Evolutionary conservation across 2,329 filamentous ascomycete species (phyloP).

Genomic region (Calonectria pteridis): DNA sequence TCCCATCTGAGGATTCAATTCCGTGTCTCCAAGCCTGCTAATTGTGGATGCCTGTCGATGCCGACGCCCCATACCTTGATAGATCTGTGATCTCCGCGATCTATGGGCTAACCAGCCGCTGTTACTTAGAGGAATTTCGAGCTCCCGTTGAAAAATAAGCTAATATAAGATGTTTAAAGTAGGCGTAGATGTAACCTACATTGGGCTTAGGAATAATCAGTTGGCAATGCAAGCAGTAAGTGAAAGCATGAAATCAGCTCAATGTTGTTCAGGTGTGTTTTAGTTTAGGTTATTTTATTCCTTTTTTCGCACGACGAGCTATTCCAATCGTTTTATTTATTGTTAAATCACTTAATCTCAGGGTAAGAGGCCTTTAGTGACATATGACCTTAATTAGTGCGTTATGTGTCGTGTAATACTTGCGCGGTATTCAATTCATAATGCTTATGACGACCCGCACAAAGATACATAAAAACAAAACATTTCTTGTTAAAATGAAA

Average conservation of each 20-base stretch:
- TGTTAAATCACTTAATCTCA: no score
- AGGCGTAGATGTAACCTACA: neutral
- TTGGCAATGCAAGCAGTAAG: no score
- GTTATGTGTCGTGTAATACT: no score
- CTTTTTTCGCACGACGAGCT: neutral
- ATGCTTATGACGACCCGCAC: no score
- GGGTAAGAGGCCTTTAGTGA: no score
- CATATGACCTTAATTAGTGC: no score
- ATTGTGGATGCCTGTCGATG: neutral
- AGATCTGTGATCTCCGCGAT: neutral
- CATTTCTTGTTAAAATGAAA: no score
- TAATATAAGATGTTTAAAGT: neutral
- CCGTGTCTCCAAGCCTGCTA: neutral
- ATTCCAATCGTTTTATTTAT: no score
- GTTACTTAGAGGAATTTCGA: neutral
- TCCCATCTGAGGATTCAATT: neutral
- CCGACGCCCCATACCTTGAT: neutral
- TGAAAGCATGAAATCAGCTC: no score
- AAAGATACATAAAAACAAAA: no score
- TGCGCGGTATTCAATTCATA: no score
- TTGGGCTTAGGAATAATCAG: neutral
- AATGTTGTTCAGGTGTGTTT: neutral
- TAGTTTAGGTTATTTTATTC: no score
- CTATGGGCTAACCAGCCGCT: neutral
- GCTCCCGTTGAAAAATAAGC: neutral